Base-by-base conservation (phyloP, 2,329 filamentous ascomycete genomes). In the Ascochyta fabae region DNA sequence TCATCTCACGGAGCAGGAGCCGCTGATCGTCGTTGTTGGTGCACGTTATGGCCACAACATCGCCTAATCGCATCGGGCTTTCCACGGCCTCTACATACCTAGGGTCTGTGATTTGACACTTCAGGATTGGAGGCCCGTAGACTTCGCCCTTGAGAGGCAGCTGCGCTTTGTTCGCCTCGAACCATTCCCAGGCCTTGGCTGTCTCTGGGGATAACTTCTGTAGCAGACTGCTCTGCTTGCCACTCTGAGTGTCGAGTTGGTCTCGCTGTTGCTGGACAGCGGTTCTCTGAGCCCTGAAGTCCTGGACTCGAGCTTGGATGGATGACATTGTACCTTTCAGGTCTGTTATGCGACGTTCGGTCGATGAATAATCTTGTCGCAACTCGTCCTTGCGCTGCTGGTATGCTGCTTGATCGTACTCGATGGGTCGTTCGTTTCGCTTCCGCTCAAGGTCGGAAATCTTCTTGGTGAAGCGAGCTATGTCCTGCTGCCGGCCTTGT, bases 91-190 rank as follows among this genome's bases (percentile, higher is more conserved):
- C 77, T 10, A 84, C 84, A 71, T 90, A 91, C 49, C 79, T 83
- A 33, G 86, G 81, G 64, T 96, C 86, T 63, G 88, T 92, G 48
- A 96, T 79, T 0, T 89, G 90, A 75, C 92, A 96, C 54, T 84
- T 88, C 29, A 96, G 79, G 68, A 95, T 85, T 0, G 93, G 87
- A 6, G 93, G 93, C 0, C 90, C 92, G 69, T 89, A 92, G 4
- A 97, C 87, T 54, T 89, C 83, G 61, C 89, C 86, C 68, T 90
- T 84, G 61, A 97, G 95, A 44, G 83, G 75, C 1, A 75, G 45
- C 2, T 33, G 53, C 50, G 82, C 71, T 56, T 83, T 83, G 70
- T 99, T 86, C 2, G 86, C 74, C 68, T 91, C 84, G 47, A 98
- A 83, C 93, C 94, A 99, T 38, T 87, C 81, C 87, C 91, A 96